A percentile compares a stretch with the other conserved stretches of the same genome.
These are phyloP conservation scores for Salix arbutifolia DNA, from an alignment of 345 rosid species.

Conservation along the genomic window DNA sequence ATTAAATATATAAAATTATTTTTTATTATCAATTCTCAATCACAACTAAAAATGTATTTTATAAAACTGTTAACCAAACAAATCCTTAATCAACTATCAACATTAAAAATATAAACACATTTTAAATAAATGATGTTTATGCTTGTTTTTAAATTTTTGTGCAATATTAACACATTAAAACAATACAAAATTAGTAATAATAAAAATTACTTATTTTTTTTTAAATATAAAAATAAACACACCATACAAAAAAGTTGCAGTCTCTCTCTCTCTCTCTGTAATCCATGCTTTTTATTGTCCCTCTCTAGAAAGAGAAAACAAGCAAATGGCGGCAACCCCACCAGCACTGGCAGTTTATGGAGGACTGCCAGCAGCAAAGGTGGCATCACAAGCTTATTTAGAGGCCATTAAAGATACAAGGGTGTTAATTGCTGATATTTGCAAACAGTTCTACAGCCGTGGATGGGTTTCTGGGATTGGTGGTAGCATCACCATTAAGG, in stretches of 20 bases:
- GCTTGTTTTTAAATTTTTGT: no score
- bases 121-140: no score
- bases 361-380: slow-evolving; percentile 8
- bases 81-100: no score
- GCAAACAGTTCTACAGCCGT: slow-evolving; percentile 78
- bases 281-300: not conserved
- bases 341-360: not conserved
- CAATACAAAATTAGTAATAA: no score
- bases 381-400: slow-evolving; percentile 61
- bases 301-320: not conserved
- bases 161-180: no score
- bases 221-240: no score
- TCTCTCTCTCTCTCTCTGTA: not conserved
- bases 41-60: no score
- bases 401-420: slow-evolving; percentile 67
- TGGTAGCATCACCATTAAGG: slow-evolving; percentile 84
- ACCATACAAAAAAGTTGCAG: not conserved
- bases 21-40: no score
- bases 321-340: not conserved
- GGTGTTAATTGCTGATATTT: slow-evolving; percentile 61
- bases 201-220: no score
- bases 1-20: no score
- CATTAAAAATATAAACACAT: no score
- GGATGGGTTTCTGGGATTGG: slow-evolving; percentile 99
- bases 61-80: no score